Evolutionary conservation across 345 rosid genomes (phyloP).

Genomic region (Boechera stricta): DNA sequence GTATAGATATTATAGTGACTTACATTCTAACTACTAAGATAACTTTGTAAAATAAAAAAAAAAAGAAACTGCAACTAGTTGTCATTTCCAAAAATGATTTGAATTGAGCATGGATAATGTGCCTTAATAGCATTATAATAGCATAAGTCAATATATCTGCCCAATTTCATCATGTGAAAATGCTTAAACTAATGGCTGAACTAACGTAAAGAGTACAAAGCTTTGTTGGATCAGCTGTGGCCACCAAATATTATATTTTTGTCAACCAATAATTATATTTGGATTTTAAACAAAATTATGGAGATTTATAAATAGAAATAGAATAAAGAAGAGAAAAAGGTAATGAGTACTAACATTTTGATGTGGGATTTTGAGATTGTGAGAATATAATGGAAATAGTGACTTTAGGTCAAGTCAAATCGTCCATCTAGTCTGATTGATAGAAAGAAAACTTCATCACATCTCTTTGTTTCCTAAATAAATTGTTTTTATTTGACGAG

Average conservation of each 20-base stretch:
- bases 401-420: slow-evolving; percentile 47
- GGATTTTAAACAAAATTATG: neutral
- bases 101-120: neutral
- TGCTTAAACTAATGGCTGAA: slow-evolving; percentile 12
- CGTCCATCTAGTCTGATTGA: slow-evolving; percentile 42
- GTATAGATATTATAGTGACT: neutral
- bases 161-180: slow-evolving; percentile 4
- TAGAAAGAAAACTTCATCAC: slow-evolving; percentile 38
- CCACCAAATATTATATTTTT: neutral
- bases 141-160: neutral
- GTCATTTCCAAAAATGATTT: neutral
- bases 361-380: slow-evolving; percentile 21
- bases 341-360: slow-evolving; percentile 30
- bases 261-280: neutral
- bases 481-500: slow-evolving; percentile 40
- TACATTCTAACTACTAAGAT: neutral
- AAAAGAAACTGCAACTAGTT: neutral
- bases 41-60: neutral
- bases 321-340: neutral
- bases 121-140: neutral
- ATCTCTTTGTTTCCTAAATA: slow-evolving; percentile 44
- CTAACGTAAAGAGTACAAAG: too few species aligned
- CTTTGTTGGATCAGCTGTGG: neutral
- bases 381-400: slow-evolving; percentile 40
- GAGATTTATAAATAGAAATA: neutral